Base-by-base conservation (phyloP, 371 early-diverging fungal species). In the Funneliformis caledonium region DNA sequence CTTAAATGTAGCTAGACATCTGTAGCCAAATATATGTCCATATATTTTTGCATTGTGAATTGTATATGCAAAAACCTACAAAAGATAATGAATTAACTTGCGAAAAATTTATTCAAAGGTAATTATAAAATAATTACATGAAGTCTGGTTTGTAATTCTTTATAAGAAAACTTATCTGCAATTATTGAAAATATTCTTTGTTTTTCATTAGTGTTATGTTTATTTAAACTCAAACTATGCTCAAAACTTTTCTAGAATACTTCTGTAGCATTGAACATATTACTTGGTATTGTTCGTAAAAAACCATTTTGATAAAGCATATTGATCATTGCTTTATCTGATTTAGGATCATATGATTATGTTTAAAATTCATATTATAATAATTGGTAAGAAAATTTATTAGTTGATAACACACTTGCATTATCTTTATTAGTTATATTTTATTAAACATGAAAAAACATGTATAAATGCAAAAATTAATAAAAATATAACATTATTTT, bases 301-400 rank as follows among this genome's bases (percentile, higher is more conserved):
- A 64, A 64, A 0, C 64, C 22, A 45, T 8, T 37, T 69, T 69
- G 19, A 47, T 69, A 69, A n/a, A 69, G n/a, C 70, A 69, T 69
- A n/a, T 69, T 47, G 2, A 69, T 19, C 9, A 42, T 69, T 43
- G 16, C 9, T 45, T 69, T 69, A 69, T 69, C 22, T 19, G 7
- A n/a, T 43, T 14, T 2, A 43, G 26, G n/a, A 45, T 69, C 45
- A 6, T 9, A 19, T 42, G n/a, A 42, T 47, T 47, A 45, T 7
- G 19, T 69, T 47, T 45, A 69, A 69, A 69, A 69, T 69, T 69
- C 70, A 68, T 68, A 68, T 43, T 68, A 42, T 68, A 43, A 68
- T 9, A 64, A 1, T 31, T 56, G 19, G 6, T 56, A 56, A 56
- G 6, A 7, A 1, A 52, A 3, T 52, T 52, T 52, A 37, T 37